A percentile compares a stretch with the other conserved stretches of the same genome.
These are phyloP conservation scores for Mortierella sp. DNA, from an alignment of 371 early-diverging fungal genomes.

Conservation along the genomic window DNA sequence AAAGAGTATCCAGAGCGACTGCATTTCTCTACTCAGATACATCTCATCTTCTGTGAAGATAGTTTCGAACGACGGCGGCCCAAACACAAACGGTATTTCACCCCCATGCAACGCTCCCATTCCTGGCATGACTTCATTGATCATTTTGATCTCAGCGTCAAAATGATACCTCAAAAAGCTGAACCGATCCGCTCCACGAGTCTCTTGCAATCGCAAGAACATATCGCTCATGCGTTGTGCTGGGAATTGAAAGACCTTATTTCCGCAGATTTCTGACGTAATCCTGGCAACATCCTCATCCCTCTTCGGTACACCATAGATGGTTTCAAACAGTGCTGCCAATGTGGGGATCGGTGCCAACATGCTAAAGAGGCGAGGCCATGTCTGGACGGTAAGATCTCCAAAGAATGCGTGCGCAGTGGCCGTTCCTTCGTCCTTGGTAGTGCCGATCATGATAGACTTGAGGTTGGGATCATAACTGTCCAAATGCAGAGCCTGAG, in stretches of 20 bases:
- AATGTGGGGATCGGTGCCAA: no score
- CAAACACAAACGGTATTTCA: constrained; percentile 10
- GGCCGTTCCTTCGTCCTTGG: constrained; percentile 5
- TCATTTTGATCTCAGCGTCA: constrained; percentile 7
- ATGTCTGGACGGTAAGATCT: background rate
- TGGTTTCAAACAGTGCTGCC: constrained; percentile 11
- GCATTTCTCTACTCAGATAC: constrained; percentile 4
- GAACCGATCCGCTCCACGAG: background rate
- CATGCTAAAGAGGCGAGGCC: background rate
- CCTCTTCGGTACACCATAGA: constrained; percentile 24
- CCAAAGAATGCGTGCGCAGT: no score
- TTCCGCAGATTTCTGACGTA: constrained; percentile 5
- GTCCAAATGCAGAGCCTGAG: background rate
- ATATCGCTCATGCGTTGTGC: background rate
- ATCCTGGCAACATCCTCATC: constrained; percentile 23
- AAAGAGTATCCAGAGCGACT: constrained; percentile 7
- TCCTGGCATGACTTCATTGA: constrained; percentile 7
- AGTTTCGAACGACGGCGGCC: background rate
- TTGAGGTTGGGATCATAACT: constrained; percentile 1
- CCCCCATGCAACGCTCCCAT: constrained; percentile 7
- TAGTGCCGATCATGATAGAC: constrained; percentile 7
- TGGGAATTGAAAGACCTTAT: no score
- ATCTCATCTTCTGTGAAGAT: constrained; percentile 2
- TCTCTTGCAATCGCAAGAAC: background rate
- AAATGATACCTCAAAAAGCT: constrained; percentile 1